These are phyloP conservation scores for Penicillium frequentans DNA, from an alignment of 2,329 filamentous ascomycete genomes.

Conservation along the genomic window DNA sequence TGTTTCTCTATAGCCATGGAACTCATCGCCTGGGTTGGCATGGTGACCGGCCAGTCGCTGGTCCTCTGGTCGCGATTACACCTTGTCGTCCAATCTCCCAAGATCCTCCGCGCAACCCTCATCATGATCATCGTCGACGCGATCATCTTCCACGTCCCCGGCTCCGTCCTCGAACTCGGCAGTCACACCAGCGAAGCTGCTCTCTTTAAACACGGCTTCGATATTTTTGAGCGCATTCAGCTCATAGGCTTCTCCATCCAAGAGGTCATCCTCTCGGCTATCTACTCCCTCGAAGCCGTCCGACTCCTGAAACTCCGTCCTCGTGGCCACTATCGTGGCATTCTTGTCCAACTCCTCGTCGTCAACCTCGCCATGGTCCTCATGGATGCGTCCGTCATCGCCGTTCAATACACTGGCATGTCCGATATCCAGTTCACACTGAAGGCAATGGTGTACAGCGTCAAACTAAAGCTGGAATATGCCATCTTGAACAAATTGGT, in stretches of 20 bases:
- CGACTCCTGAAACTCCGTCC: conserved; percentile 49
- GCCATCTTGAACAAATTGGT: conserved; percentile 46
- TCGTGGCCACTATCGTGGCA: conserved; percentile 37
- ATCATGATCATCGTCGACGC: conserved; percentile 47
- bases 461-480: conserved; percentile 51
- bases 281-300: conserved; percentile 55
- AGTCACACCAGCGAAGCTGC: conserved; percentile 28
- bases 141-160: conserved; percentile 43
- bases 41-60: conserved; percentile 51
- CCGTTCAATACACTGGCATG: conserved; percentile 41
- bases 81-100: conserved; percentile 41
- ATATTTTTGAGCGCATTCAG: conserved; percentile 54
- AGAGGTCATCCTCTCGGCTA: conserved; percentile 52
- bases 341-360: conserved; percentile 47
- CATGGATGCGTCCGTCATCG: conserved; percentile 45
- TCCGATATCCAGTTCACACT: conserved; percentile 47
- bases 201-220: conserved; percentile 35
- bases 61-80: conserved; percentile 52
- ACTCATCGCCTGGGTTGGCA: conserved; percentile 45
- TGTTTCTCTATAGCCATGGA: conserved; percentile 42
- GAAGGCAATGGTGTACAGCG: conserved; percentile 47
- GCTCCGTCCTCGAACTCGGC: conserved; percentile 43
- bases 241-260: conserved; percentile 56
- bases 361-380: conserved; percentile 49
- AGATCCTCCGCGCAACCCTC: conserved; percentile 38